Percentiles rank a stretch among this genome's conserved stretches.
Conservation (phyloP, 331 rosid genomes). For the Telfairia occidentalis region DNA sequence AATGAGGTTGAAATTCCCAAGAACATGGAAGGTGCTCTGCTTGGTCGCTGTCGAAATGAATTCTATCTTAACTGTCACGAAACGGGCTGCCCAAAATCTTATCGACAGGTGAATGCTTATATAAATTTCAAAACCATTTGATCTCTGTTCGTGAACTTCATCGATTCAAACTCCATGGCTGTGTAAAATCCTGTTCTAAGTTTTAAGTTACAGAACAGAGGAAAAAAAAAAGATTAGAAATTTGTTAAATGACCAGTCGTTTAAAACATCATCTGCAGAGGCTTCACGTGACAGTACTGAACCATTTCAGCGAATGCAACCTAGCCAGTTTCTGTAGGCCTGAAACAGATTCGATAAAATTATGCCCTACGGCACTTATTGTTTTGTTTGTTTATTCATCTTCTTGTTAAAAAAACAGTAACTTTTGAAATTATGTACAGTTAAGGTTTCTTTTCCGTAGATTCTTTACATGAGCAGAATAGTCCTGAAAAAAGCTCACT, state of each 20-base stretch:
- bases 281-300: constrained; percentile 11
- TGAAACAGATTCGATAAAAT: constrained; percentile 4
- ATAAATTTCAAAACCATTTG: background rate
- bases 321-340: constrained; percentile 2
- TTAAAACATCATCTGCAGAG: background rate
- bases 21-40: background rate
- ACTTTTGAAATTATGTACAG: constrained; percentile 9
- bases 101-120: background rate
- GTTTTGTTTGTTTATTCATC: background rate
- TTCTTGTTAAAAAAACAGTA: background rate
- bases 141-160: background rate
- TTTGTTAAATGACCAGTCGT: background rate
- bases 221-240: background rate
- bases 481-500: background rate
- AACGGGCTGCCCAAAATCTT: background rate
- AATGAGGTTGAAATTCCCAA: background rate
- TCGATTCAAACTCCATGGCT: background rate
- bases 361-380: background rate
- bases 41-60: background rate
- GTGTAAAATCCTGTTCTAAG: background rate
- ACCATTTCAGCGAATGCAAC: constrained; percentile 8
- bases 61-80: background rate
- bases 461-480: background rate
- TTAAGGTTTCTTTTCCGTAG: background rate
- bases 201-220: background rate